Evolutionary conservation across 2,329 filamentous ascomycete genomes (phyloP).

Genomic region (Bisporella sp.): DNA sequence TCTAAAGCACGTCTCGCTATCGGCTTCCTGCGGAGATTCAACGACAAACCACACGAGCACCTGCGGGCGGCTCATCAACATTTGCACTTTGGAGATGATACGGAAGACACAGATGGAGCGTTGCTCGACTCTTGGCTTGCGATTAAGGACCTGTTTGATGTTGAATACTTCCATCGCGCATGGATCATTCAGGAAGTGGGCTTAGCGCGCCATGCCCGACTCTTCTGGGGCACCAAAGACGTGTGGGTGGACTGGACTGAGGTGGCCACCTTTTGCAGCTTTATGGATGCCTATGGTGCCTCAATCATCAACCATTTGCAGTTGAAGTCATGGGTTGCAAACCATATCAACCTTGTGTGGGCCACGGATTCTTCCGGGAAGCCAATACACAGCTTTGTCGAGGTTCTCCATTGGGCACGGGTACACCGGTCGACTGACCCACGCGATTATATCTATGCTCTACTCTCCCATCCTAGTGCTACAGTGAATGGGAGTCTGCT

Average conservation of each 20-base stretch:
- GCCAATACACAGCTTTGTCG: slow-evolving; percentile 7
- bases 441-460: slow-evolving; percentile 9
- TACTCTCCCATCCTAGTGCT: slow-evolving; percentile 9
- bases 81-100: slow-evolving; percentile 3
- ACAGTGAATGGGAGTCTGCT: slow-evolving; percentile 6
- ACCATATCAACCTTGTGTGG: slow-evolving; percentile 12
- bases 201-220: slow-evolving; percentile 25
- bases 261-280: slow-evolving; percentile 4
- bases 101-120: slow-evolving; percentile 2
- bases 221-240: slow-evolving; percentile 28
- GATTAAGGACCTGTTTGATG: slow-evolving; percentile 29
- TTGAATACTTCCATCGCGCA: slow-evolving; percentile 30
- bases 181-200: slow-evolving; percentile 36
- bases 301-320: slow-evolving; percentile 7
- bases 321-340: slow-evolving; percentile 11
- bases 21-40: slow-evolving; percentile 2
- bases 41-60: slow-evolving; percentile 2
- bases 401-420: slow-evolving; percentile 12
- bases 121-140: slow-evolving; percentile 22
- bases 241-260: slow-evolving; percentile 7
- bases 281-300: slow-evolving; percentile 10
- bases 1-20: slow-evolving; percentile 3
- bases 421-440: slow-evolving; percentile 10
- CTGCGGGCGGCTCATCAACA: slow-evolving; percentile 2
- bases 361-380: slow-evolving; percentile 4